Conservation (phyloP, 345 rosid species). For the Populus deltoides region DNA sequence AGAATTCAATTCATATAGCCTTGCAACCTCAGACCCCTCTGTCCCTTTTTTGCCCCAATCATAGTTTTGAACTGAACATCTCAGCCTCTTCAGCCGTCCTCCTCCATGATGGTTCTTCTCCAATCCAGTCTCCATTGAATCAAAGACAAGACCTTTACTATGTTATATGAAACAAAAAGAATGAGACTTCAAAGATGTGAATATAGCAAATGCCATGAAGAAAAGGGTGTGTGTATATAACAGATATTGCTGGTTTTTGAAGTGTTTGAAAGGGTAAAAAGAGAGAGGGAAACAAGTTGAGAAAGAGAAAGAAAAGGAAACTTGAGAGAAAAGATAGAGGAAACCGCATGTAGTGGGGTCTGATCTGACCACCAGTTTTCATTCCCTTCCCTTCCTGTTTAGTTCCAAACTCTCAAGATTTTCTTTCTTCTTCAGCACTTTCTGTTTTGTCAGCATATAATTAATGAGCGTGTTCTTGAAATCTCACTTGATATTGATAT, state of each 20-base stretch:
- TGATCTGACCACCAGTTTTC: background rate
- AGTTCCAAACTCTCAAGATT: background rate
- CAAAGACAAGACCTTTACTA: background rate
- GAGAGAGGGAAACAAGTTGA: conserved; percentile 33
- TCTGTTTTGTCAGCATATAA: background rate
- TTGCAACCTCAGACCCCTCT: conserved; percentile 60
- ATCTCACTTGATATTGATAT: no score
- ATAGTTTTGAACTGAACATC: conserved; percentile 73
- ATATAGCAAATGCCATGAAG: background rate
- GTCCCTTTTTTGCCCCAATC: conserved; percentile 80
- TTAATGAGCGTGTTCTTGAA: no score
- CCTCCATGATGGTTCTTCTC: background rate
- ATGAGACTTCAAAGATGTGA: background rate
- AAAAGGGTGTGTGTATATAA: background rate
- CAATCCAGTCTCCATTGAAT: conserved; percentile 24
- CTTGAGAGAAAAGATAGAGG: conserved; percentile 2
- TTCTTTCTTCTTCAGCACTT: background rate
- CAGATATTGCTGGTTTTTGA: conserved; percentile 31
- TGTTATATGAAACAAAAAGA: background rate
- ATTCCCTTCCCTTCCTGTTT: background rate
- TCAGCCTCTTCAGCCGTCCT: conserved; percentile 40
- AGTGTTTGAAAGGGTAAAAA: conserved; percentile 35
- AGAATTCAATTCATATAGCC: conserved; percentile 57
- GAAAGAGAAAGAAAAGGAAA: conserved; percentile 4
- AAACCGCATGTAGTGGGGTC: conserved; percentile 14